Evolutionary conservation across 139 green algal species (phyloP).

Genomic region (Haematococcus lacustris): DNA sequence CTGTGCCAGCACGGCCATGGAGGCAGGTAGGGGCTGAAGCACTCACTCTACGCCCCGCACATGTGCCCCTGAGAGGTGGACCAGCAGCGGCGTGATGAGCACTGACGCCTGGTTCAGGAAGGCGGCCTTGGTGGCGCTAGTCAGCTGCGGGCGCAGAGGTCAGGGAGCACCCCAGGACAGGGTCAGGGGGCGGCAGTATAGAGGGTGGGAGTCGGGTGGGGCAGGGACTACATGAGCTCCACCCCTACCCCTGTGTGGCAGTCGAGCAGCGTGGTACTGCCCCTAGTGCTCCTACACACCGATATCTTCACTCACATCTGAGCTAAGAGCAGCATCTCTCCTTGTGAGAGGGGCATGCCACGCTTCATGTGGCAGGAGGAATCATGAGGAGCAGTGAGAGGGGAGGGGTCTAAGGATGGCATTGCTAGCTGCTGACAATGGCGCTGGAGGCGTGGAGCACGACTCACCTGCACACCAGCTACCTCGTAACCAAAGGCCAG

Average conservation of each 20-base stretch:
- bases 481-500: slow-evolving; percentile 15
- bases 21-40: too few species aligned
- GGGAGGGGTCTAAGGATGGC: too few species aligned
- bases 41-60: slow-evolving; percentile 8
- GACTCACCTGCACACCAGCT: slow-evolving; percentile 14
- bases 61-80: slow-evolving; percentile 11
- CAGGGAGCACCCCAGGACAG: neutral
- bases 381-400: too few species aligned
- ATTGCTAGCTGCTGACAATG: too few species aligned
- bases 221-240: neutral
- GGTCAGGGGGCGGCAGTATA: neutral
- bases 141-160: slow-evolving; percentile 5
- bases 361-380: too few species aligned
- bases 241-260: neutral
- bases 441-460: too few species aligned
- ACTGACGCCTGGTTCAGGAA: slow-evolving; percentile 25
- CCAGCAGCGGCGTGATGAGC: slow-evolving; percentile 25
- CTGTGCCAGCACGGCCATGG: too few species aligned
- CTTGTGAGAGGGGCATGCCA: too few species aligned
- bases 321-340: too few species aligned
- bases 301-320: too few species aligned
- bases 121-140: slow-evolving; percentile 16
- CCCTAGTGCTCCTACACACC: neutral
- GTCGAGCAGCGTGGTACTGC: neutral
- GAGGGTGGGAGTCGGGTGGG: neutral